Conservation (phyloP, 1,284 basidiomycete genomes). For the Microbotryum lychnidis-dioicae region DNA sequence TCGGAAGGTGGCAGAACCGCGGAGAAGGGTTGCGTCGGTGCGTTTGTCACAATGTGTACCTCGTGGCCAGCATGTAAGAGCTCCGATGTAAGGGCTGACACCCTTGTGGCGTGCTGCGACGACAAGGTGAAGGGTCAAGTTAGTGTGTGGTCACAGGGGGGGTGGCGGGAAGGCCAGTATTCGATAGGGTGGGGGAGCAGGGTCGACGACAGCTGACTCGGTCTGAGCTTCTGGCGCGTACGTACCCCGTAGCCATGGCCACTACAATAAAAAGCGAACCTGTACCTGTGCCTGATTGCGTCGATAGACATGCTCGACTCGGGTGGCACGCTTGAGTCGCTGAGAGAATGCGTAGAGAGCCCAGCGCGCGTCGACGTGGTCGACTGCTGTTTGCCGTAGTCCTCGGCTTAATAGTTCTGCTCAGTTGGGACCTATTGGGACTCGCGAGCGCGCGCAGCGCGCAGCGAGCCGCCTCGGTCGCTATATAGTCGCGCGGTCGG, state of each 20-base stretch:
- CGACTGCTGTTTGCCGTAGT: too few relatives aligned
- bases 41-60: slow-evolving; percentile 36
- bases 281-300: too few relatives aligned
- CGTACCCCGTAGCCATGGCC: slow-evolving; percentile 28
- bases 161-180: background rate
- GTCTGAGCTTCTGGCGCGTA: background rate
- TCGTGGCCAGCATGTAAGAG: slow-evolving; percentile 32
- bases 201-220: background rate
- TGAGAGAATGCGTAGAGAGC: too few relatives aligned
- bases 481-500: too few relatives aligned
- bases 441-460: too few relatives aligned
- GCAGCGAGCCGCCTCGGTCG: too few relatives aligned
- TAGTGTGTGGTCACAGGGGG: background rate
- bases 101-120: slow-evolving; percentile 33
- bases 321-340: too few relatives aligned
- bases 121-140: background rate
- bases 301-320: too few relatives aligned
- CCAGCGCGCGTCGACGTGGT: too few relatives aligned
- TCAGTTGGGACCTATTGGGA: too few relatives aligned
- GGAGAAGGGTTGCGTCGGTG: slow-evolving; percentile 33
- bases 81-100: slow-evolving; percentile 31
- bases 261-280: slow-evolving; percentile 18
- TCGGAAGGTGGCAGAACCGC: slow-evolving; percentile 19
- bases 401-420: too few relatives aligned
- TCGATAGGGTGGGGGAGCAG: background rate